A percentile compares a stretch with the other conserved stretches of the same genome.
Conservation (phyloP, 2,329 filamentous ascomycete genomes). For the Beauveria varroae region DNA sequence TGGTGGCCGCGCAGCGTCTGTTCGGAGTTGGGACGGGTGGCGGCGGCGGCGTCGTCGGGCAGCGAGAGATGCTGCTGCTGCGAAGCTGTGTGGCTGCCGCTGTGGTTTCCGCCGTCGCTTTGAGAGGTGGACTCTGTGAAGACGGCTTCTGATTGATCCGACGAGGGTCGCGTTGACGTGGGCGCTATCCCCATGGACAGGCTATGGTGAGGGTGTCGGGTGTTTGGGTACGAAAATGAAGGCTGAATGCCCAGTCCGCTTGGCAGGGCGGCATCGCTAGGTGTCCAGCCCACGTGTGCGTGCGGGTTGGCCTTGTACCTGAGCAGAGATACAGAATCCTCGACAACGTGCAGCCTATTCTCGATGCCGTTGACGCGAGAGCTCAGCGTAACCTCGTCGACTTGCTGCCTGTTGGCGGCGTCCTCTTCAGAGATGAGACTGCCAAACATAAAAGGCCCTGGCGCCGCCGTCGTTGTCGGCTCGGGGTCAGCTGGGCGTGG, state of each 20-base stretch:
- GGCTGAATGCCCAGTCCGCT: not conserved
- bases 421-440: not conserved
- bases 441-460: not conserved
- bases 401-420: not conserved
- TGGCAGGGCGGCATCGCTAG: not conserved
- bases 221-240: not conserved
- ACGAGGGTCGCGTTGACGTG: not conserved
- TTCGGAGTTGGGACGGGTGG: slow-evolving; percentile 30
- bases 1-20: not conserved
- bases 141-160: not conserved
- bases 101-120: not conserved
- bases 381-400: not conserved
- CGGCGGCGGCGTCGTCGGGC: not conserved
- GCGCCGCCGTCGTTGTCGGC: not conserved
- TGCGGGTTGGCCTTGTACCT: slow-evolving; percentile 4
- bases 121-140: not conserved
- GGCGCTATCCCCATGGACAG: slow-evolving; percentile 7
- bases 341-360: slow-evolving; percentile 3
- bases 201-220: not conserved
- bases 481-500: not conserved
- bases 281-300: not conserved
- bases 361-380: slow-evolving; percentile 7
- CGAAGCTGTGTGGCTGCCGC: not conserved
- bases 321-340: not conserved
- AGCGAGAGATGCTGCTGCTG: not conserved